phyloP scores from a whole-genome alignment of 2,329 filamentous ascomycete genomes.

The Pyricularia sp. region DNA sequence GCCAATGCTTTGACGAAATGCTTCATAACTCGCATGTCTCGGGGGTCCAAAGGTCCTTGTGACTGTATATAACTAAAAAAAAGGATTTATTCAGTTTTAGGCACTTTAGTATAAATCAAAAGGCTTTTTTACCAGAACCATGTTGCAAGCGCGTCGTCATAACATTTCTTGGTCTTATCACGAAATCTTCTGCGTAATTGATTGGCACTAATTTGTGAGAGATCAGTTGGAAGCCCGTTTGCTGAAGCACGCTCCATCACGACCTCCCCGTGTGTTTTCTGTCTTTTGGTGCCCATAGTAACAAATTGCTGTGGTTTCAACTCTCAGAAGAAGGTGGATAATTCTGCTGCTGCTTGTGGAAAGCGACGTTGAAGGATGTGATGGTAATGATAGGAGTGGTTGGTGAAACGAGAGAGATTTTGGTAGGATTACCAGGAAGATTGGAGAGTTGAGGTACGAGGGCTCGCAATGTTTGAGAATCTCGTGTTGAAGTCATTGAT shows the following conservation, averaged over 20 bases:
- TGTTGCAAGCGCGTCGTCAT: neutral
- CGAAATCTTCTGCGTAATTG: neutral
- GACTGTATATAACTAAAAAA: neutral
- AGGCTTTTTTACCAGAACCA: neutral
- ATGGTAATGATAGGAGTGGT: too few relatives aligned
- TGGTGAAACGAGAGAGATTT: too few relatives aligned
- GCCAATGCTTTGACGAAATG: slow-evolving; percentile 7
- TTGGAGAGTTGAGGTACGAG: too few relatives aligned
- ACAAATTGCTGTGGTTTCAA: too few relatives aligned
- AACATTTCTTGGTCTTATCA: neutral
- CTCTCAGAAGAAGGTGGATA: too few relatives aligned
- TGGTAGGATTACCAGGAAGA: too few relatives aligned
- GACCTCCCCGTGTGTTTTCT: neutral
- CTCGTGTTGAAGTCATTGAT: too few relatives aligned
- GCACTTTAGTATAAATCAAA: neutral
- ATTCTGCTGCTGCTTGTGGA: too few relatives aligned
- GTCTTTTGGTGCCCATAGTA: neutral
- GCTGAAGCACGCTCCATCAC: neutral
- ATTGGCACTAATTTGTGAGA: neutral
- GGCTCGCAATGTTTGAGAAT: too few relatives aligned
- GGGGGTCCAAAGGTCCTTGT: neutral
- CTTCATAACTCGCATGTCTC: slow-evolving; percentile 8
- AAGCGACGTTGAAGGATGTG: too few relatives aligned
- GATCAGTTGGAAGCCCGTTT: neutral
- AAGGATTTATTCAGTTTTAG: neutral